These are phyloP conservation scores for Lyophyllum decastes DNA, from an alignment of 768 basidiomycete species.

Conservation along the genomic window DNA sequence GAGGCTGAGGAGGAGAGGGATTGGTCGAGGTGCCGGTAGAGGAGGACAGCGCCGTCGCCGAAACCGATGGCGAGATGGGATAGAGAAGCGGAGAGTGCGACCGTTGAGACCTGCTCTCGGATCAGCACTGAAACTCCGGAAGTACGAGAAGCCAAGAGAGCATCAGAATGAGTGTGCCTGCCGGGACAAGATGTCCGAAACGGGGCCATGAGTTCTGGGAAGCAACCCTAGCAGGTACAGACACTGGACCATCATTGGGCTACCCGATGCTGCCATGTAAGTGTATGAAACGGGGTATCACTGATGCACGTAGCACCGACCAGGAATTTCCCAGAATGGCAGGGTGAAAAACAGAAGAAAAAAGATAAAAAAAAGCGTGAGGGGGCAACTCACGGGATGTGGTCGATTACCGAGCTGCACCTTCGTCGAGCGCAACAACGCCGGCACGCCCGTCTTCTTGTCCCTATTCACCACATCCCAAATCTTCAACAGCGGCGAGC, in stretches of 20 bases:
- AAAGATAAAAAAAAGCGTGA: too few species aligned
- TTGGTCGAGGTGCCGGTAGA: constrained; percentile 91
- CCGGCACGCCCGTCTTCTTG: constrained; percentile 62
- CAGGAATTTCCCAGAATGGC: too few species aligned
- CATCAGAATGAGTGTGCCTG: too few species aligned
- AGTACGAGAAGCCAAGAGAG: too few species aligned
- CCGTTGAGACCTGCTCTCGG: constrained; percentile 61
- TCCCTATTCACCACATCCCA: constrained; percentile 83
- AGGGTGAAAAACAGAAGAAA: too few species aligned
- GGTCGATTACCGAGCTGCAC: constrained; percentile 76
- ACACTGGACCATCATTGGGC: too few species aligned
- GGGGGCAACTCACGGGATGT: constrained; percentile 74
- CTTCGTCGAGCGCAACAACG: constrained; percentile 73
- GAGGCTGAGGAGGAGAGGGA: constrained; percentile 74
- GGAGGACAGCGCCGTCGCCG: constrained; percentile 91
- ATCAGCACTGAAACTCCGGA: background rate
- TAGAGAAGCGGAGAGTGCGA: constrained; percentile 77
- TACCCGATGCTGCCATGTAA: too few species aligned
- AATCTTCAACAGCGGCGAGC: constrained; percentile 76
- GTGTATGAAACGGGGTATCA: too few species aligned
- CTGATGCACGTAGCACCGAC: too few species aligned
- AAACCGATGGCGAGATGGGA: constrained; percentile 90
- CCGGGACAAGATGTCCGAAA: too few species aligned
- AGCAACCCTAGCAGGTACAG: too few species aligned
- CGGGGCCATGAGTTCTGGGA: too few species aligned